These are phyloP conservation scores for Platanthera guangdongensis DNA, from an alignment of 106 monocot genomes.

Conservation along the genomic window DNA sequence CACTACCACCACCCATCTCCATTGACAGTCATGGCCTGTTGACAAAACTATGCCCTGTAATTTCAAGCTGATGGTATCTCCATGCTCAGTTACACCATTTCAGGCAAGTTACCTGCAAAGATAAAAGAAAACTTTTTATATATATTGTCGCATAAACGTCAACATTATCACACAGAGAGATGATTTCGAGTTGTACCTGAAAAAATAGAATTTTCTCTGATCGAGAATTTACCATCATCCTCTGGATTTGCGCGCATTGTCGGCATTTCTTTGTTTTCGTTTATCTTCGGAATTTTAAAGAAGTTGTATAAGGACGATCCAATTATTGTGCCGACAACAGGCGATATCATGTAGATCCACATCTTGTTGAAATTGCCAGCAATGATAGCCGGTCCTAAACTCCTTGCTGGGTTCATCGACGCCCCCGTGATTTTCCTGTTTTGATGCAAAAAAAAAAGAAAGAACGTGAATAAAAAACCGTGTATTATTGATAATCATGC, in stretches of 20 bases:
- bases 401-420: slow-evolving; percentile 39
- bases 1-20: too few relatives aligned
- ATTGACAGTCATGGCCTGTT: too few relatives aligned
- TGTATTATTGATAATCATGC: background rate
- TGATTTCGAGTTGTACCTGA: background rate
- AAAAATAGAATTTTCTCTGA: background rate
- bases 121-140: background rate
- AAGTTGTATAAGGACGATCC: slow-evolving; percentile 16
- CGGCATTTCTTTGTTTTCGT: background rate
- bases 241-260: background rate
- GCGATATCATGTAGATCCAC: slow-evolving; percentile 25
- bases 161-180: background rate
- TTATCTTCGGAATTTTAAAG: background rate
- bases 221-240: background rate
- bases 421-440: slow-evolving; percentile 30
- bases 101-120: background rate
- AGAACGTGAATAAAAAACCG: background rate
- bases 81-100: background rate
- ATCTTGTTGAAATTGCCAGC: slow-evolving; percentile 11
- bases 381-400: slow-evolving; percentile 24
- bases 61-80: too few relatives aligned
- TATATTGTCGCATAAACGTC: background rate
- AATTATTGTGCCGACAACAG: slow-evolving; percentile 13
- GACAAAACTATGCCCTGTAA: too few relatives aligned
- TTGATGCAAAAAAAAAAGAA: too few relatives aligned